Percentiles rank a stretch among this genome's conserved stretches.
phyloP scores from a whole-genome alignment of 2,329 filamentous ascomycete genomes.

The Hypoxylon sp. region DNA sequence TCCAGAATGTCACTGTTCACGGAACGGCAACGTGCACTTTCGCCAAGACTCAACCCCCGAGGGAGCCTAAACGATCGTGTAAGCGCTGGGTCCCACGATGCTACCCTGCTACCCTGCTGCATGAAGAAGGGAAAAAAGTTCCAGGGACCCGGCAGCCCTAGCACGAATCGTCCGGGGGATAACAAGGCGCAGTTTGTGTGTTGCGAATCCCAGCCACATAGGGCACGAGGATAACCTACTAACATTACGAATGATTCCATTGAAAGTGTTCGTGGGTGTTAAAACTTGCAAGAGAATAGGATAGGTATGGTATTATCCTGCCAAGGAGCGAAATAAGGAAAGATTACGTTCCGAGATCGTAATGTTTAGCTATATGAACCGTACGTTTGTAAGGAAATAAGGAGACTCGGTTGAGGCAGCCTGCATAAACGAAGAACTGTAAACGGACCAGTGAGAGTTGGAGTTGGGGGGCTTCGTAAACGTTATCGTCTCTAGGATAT shows the following conservation, averaged over 20 bases:
- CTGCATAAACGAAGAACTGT: slow-evolving; percentile 25
- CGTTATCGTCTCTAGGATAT: not conserved
- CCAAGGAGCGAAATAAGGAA: slow-evolving; percentile 4
- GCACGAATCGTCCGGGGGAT: slow-evolving; percentile 5
- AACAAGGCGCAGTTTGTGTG: slow-evolving; percentile 25
- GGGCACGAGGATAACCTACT: slow-evolving; percentile 2
- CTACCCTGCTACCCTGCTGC: slow-evolving; percentile 12
- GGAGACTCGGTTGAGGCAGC: slow-evolving; percentile 28
- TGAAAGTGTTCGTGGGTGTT: not conserved
- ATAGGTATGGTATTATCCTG: slow-evolving; percentile 5
- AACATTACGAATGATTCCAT: slow-evolving; percentile 12
- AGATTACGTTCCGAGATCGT: slow-evolving; percentile 11
- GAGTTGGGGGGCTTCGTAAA: slow-evolving; percentile 16
- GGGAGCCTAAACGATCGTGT: not conserved
- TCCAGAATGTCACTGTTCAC: slow-evolving; percentile 5
- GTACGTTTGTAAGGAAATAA: too few species aligned
- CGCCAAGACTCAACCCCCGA: slow-evolving; percentile 2
- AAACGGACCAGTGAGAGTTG: not conserved
- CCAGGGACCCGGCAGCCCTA: slow-evolving; percentile 33
- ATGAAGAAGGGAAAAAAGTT: slow-evolving; percentile 6
- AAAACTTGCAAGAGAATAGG: not conserved
- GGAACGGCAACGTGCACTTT: slow-evolving; percentile 2
- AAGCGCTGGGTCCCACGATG: slow-evolving; percentile 24
- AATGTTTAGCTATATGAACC: not conserved
- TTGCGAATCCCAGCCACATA: slow-evolving; percentile 19